Percentiles rank a stretch among this genome's conserved stretches.
Evolutionary conservation across 176 grass and related monocot genomes (phyloP).

Genomic region (Lolium rigidum): DNA sequence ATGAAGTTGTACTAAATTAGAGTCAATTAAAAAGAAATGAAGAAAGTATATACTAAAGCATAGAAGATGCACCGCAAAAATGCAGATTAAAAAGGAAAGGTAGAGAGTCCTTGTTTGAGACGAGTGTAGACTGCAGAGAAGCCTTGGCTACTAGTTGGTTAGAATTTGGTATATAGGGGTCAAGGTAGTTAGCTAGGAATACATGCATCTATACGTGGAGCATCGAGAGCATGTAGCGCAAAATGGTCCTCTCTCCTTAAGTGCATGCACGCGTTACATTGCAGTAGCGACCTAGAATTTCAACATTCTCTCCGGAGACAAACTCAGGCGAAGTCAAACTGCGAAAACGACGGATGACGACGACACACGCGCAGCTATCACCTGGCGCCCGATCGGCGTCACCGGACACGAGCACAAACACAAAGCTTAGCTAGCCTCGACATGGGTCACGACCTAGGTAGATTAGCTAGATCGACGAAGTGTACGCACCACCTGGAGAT

Average conservation of each 20-base stretch:
- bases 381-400: background rate
- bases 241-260: conserved; percentile 37
- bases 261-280: conserved; percentile 1
- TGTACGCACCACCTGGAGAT: conserved; percentile 26
- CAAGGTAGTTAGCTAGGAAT: background rate
- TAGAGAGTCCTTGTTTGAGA: background rate
- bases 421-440: conserved; percentile 27
- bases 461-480: conserved; percentile 25
- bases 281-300: conserved; percentile 20
- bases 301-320: conserved; percentile 47
- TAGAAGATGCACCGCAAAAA: too few species aligned
- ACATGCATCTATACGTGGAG: conserved; percentile 9
- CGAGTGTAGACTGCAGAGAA: background rate
- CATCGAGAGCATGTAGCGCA: background rate
- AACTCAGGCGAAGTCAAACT: conserved; percentile 33
- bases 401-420: conserved; percentile 9
- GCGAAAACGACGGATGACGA: conserved; percentile 42
- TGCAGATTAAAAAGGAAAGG: background rate
- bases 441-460: conserved; percentile 36
- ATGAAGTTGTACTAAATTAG: too few species aligned
- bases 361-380: conserved; percentile 37
- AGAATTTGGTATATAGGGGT: background rate
- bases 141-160: background rate
- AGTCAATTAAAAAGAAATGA: too few species aligned
- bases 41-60: too few species aligned